Base-by-base conservation (phyloP, 306 rosid genomes). In the Clitoria ternatea region DNA sequence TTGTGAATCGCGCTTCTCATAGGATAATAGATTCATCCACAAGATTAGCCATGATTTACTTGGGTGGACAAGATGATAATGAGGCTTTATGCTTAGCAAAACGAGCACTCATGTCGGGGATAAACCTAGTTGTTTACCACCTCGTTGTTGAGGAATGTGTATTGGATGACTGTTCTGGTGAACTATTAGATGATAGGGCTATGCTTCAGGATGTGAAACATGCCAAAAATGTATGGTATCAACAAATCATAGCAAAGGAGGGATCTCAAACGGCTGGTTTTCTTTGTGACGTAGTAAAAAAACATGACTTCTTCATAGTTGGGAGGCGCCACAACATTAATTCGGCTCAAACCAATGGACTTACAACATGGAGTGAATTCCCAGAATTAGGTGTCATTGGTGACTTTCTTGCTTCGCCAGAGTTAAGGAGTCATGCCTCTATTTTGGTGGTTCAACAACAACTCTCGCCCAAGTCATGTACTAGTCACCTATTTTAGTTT, bases 371-470 rank as follows among this genome's bases (percentile, higher is more conserved):
- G 96, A 79, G 76, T 77, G 96, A 90, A 18, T 85, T 82, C 17
- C 83, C 85, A 0, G 96, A 90, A 74, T 67, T 90, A 11, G 96
- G 96, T 37, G 79, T 26, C 1, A 2, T 87, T 1, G 94, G 87
- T 35, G 96, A 90, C 66, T 65, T 85, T 82, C 91, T 90, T n/a
- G 78, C 91, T 14, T 82, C 96, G 0, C 68, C 84, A 0, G 91
- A 85, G 69, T 27, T 79, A 14, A 18, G 69, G 24, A 66, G 50
- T 9, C 61, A 4, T 44, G 85, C 93, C 35, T 87, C 87, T 1
- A 36, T 88, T 78, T 49, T 90, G 53, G 94, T 90, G 2, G 74
- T 87, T 37, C 92, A 85, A 15, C 83, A 78, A 44, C 77, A 63
- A 29, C 18, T 53, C 23, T 24, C 14, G 2, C 8, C 3, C 9